These are phyloP conservation scores for Gyrodon lividus DNA, from an alignment of 768 basidiomycete species.

Conservation along the genomic window DNA sequence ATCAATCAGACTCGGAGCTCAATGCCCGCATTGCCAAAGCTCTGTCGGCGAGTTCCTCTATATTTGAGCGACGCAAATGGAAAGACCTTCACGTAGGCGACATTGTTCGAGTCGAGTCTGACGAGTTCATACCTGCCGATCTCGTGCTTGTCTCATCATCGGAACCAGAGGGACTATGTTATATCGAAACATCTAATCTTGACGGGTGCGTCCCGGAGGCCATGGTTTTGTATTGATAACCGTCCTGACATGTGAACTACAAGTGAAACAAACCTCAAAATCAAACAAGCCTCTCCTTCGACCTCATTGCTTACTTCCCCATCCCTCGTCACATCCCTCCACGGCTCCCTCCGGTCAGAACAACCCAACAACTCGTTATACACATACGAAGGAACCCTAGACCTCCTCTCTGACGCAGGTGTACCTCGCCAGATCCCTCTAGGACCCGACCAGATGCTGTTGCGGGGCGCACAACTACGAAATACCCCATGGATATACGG, in stretches of 20 bases:
- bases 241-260: not conserved
- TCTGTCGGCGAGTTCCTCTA: slow-evolving; percentile 55
- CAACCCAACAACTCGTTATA: slow-evolving; percentile 98
- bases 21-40: slow-evolving; percentile 83
- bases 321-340: slow-evolving; percentile 64
- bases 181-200: slow-evolving; percentile 96
- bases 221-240: not conserved
- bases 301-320: slow-evolving; percentile 81
- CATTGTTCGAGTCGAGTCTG: slow-evolving; percentile 83
- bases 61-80: slow-evolving; percentile 81
- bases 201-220: slow-evolving; percentile 67
- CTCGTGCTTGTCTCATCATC: slow-evolving; percentile 82
- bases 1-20: slow-evolving; percentile 90
- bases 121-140: slow-evolving; percentile 97
- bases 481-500: slow-evolving; percentile 98
- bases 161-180: slow-evolving; percentile 96
- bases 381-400: slow-evolving; percentile 86
- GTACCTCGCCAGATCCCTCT: slow-evolving; percentile 81
- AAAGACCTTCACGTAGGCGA: slow-evolving; percentile 89
- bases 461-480: slow-evolving; percentile 92
- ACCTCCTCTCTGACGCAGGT: slow-evolving; percentile 53
- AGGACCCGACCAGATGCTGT: slow-evolving; percentile 90
- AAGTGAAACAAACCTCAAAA: slow-evolving; percentile 98
- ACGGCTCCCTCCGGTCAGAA: slow-evolving; percentile 87
- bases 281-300: slow-evolving; percentile 90